Evolutionary conservation across 73 alveolate species (phyloP), one percentile per base, ranked within the genome.

Genomic region (Paramecium primaurelia): DNA sequence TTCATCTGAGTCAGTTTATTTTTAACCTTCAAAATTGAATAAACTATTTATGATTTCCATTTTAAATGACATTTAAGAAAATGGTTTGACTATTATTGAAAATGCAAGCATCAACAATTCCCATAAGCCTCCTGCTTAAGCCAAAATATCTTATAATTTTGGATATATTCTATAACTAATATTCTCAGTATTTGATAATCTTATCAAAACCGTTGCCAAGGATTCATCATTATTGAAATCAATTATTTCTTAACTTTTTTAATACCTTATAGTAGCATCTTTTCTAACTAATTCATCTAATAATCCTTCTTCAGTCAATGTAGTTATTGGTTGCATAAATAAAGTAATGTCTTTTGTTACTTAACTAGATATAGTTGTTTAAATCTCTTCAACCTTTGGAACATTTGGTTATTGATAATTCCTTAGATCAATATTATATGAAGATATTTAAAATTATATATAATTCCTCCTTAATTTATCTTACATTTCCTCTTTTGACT

Each of bases 61-160:
- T 12, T 49, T 80, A 16, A 38, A 80, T 44, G 77, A 42, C 32
- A 80, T 42, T 25, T 80, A 22, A 2, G 42, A 64, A 34, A 64
- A 80, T 9, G 47, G 91, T 8, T 10, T 16, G 1, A 49, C 47
- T 2, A 45, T 80, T 4, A 80, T 40, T 14, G 49, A 18, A 45
- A 45, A 45, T 18, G 58, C 49, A 59, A 32, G 75, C 58, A 80
- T 11, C 8, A 40, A 80, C 2, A 28, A 28, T 25, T 80, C 58
- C 91, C 91, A 80, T 44, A 80, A 80, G 7, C 91, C 91, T 45
- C 91, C 91, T 44, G 58, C 58, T 28, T 80, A 49, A 20, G 77
- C 91, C 3, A 80, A 6, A 12, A 80, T 49, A 45, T 44, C 73
- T 44, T 40, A 25, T 36, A 80, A 80, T 26, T 80, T 80, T 4